Evolutionary conservation across 202 grass and related monocot genomes (phyloP), one percentile per base, ranked within the genome.

Genomic region (Eragrostis tef): DNA sequence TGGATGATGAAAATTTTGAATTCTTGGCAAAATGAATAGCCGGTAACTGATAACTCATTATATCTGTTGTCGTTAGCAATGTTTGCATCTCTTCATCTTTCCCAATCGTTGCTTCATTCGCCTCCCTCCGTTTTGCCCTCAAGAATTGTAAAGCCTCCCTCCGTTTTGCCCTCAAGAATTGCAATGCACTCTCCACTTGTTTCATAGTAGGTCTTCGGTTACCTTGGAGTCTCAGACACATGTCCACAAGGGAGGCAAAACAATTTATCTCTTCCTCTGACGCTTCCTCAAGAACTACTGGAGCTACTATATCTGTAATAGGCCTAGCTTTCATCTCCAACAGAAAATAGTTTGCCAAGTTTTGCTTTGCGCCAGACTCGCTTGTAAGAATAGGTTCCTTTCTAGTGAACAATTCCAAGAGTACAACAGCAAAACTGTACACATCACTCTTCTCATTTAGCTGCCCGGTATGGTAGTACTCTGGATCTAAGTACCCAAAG

Each of bases 401-500:
- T 70, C 83, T 66, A 20, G 67, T 34, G 14, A 50, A 56, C 42
- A 85, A 11, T 53, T 87, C 85, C 2, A 81, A 1, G 10, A 87
- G 70, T 15, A 87, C 70, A 7, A 82, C 70, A 25, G 78, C 78
- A 9, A 87, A 87, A 60, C 85, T 86, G 11, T 86, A 81, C 0
- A 74, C 47, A 66, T 84, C 80, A 69, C 67, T 88, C 24, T 84
- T 84, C 31, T 88, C 50, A 0, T 63, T 88, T 51, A 88, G 14
- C 9, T 80, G 31, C 5, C 64, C 44, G 0, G 81, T 84, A 64
- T 73, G 11, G 10, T 78, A 79, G 19, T 88, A 84, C 6, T 88
- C 58, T 0, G 80, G 80, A 52, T 83, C 86, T 47, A 88, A 84
- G 17, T 88, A 84, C 7, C 86, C 86, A 44, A 59, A 77, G 49